Conservation (phyloP, 805 yeast species). For the Candida silvatica region DNA sequence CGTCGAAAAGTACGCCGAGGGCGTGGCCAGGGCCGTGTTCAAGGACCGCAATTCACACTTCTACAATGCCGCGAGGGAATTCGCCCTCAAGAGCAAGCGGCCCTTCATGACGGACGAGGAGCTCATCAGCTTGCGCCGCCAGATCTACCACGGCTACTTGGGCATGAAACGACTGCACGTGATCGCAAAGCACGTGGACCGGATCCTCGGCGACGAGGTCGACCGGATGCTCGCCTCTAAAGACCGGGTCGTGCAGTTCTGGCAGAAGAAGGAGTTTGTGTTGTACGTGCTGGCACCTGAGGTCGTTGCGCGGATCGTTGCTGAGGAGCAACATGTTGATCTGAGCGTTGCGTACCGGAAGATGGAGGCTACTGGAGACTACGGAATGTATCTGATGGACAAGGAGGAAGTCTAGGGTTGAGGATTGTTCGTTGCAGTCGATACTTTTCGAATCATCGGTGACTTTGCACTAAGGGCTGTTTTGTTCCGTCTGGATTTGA, state of each 20-base stretch:
- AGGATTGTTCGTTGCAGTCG: not conserved
- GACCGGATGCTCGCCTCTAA: constrained; percentile 15
- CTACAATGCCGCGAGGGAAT: constrained; percentile 40
- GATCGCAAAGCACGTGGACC: constrained; percentile 34
- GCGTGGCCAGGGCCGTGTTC: too few species aligned
- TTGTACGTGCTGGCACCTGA: constrained; percentile 60
- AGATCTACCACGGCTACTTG: constrained; percentile 48
- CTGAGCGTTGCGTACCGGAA: constrained; percentile 37
- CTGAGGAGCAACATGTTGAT: constrained; percentile 30
- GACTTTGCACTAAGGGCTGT: too few species aligned
- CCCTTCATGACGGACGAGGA: constrained; percentile 38
- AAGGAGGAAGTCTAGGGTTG: constrained; percentile 5
- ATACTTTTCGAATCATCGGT: too few species aligned
- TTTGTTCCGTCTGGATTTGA: too few species aligned
- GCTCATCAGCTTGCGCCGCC: constrained; percentile 36
- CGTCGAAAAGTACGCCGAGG: constrained; percentile 5
- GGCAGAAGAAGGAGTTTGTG: constrained; percentile 50
- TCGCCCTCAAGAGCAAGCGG: constrained; percentile 29
- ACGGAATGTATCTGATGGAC: constrained; percentile 27
- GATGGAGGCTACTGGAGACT: constrained; percentile 34
- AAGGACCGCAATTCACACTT: constrained; percentile 37
- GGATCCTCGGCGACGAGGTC: constrained; percentile 9
- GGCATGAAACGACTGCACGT: constrained; percentile 50
- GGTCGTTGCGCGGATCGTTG: constrained; percentile 40
- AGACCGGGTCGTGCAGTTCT: constrained; percentile 45